Evolutionary conservation across 192 early-diverging fungal species (phyloP).

Genomic region (Dissophora globulifera): DNA sequence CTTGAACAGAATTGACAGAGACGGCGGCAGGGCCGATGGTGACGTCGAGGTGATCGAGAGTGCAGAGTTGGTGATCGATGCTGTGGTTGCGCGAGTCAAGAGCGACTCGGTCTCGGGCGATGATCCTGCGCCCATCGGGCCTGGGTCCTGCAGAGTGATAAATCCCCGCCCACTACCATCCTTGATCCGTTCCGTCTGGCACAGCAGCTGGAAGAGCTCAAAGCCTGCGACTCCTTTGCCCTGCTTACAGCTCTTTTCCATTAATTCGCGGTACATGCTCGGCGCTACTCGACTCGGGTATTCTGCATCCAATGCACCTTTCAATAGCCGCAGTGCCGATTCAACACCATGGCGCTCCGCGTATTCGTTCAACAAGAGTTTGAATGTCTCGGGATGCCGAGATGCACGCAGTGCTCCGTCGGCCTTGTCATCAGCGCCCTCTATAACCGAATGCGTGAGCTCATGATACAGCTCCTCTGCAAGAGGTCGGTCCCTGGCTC

Average conservation of each 20-base stretch:
- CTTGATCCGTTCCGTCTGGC: not conserved
- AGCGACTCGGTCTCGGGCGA: not conserved
- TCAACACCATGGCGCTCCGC: conserved; percentile 28
- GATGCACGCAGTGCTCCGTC: conserved; percentile 26
- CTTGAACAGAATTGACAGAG: conserved; percentile 3
- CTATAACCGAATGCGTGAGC: conserved; percentile 13
- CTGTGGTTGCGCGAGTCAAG: not conserved
- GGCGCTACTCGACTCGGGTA: conserved; percentile 10
- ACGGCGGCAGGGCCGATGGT: not conserved
- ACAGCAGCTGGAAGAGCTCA: conserved; percentile 7
- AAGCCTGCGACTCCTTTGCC: conserved; percentile 17
- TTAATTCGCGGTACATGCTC: conserved; percentile 16
- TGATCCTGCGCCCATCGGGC: too few species aligned
- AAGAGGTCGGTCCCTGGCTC: conserved; percentile 5
- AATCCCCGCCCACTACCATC: not conserved
- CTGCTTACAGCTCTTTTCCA: conserved; percentile 16
- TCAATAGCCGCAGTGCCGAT: conserved; percentile 7
- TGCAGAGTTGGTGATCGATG: not conserved
- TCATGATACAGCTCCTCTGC: conserved; percentile 28
- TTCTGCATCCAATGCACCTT: conserved; percentile 19
- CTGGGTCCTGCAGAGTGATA: not conserved
- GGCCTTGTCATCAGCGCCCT: conserved; percentile 1
- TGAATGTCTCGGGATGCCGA: conserved; percentile 27
- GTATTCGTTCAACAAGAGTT: conserved; percentile 21
- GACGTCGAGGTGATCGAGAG: conserved; percentile 14